These are phyloP conservation scores for Camelina hispida DNA, from an alignment of 345 rosid genomes.

Conservation along the genomic window DNA sequence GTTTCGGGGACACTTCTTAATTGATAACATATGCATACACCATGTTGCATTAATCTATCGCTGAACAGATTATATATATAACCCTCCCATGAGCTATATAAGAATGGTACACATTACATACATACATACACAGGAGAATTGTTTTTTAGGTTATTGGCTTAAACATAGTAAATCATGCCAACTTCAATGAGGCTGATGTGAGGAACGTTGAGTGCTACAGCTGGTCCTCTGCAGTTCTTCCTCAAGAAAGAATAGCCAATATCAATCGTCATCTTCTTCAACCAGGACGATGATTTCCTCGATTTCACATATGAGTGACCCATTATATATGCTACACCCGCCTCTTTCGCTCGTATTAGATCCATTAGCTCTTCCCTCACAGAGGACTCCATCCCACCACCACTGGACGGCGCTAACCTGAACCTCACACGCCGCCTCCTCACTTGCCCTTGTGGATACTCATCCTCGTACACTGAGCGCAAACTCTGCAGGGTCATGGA, in stretches of 20 bases:
- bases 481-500: conserved; percentile 71
- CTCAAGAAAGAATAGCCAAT: conserved; percentile 87
- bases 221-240: conserved; percentile 93
- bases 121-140: background rate
- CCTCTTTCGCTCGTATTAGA: conserved; percentile 83
- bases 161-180: conserved; percentile 93
- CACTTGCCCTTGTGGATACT: conserved; percentile 52
- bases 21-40: background rate
- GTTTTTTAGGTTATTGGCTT: conserved; percentile 16
- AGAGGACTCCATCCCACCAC: conserved; percentile 61
- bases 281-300: conserved; percentile 65
- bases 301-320: conserved; percentile 91
- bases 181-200: conserved; percentile 95
- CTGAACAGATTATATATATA: background rate
- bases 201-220: conserved; percentile 90
- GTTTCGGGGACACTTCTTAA: background rate
- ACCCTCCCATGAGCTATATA: background rate
- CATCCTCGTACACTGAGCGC: conserved; percentile 72
- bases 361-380: conserved; percentile 87
- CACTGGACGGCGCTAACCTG: conserved; percentile 52
- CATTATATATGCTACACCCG: conserved; percentile 86
- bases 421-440: conserved; percentile 75
- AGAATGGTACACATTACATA: background rate
- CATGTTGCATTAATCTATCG: background rate
- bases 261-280: conserved; percentile 78